Conservation (phyloP, 1,284 basidiomycete species). For the Ganoderma resinaceum region DNA sequence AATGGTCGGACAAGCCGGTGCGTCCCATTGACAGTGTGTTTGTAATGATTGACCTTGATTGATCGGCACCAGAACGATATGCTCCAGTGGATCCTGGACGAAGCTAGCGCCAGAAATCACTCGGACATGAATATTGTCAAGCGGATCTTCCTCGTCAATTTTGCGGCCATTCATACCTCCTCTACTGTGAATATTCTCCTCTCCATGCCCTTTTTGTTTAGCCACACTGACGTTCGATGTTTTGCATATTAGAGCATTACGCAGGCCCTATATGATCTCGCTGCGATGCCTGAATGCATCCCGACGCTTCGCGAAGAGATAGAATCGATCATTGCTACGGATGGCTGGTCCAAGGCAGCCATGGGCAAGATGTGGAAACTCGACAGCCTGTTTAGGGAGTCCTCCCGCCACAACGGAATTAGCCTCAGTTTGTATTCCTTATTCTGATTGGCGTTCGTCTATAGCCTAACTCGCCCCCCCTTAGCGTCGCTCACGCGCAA, state of each 20-base stretch:
- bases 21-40: not conserved
- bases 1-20: slow-evolving; percentile 37
- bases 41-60: not conserved
- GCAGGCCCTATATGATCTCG: slow-evolving; percentile 48
- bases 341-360: slow-evolving; percentile 55
- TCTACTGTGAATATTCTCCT: slow-evolving; percentile 33
- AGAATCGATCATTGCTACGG: slow-evolving; percentile 41
- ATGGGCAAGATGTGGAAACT: slow-evolving; percentile 54
- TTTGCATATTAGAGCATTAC: slow-evolving; percentile 42
- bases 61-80: slow-evolving; percentile 32
- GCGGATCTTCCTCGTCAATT: slow-evolving; percentile 39
- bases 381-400: slow-evolving; percentile 62
- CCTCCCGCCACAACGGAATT: slow-evolving; percentile 46
- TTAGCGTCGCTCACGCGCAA: slow-evolving; percentile 29
- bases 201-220: too few species aligned
- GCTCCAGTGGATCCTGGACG: slow-evolving; percentile 39
- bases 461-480: not conserved
- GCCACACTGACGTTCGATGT: not conserved
- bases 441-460: too few species aligned
- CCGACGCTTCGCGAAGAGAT: slow-evolving; percentile 53
- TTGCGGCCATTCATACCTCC: slow-evolving; percentile 43
- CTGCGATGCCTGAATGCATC: slow-evolving; percentile 48
- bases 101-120: slow-evolving; percentile 23
- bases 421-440: slow-evolving; percentile 25
- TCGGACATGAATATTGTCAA: slow-evolving; percentile 31